Conservation (phyloP, 1,139 yeast genomes). For the Ogataea hybrid region DNA sequence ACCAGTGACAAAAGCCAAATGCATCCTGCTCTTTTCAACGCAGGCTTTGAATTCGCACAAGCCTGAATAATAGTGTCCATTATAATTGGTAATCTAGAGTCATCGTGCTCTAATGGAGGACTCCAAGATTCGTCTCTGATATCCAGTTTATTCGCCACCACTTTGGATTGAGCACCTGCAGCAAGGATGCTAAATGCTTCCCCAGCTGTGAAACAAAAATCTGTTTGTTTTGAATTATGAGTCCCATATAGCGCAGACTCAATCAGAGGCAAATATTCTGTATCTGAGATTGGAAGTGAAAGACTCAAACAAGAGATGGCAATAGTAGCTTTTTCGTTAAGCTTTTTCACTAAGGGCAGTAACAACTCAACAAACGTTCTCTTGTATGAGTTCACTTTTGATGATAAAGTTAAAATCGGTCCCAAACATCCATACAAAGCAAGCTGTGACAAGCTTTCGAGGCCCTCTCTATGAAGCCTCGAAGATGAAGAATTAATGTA, state of each 20-base stretch:
- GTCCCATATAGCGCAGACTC: slow-evolving; percentile 55
- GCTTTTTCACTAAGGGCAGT: slow-evolving; percentile 47
- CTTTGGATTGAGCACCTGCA: slow-evolving; percentile 73
- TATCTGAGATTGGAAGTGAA: slow-evolving; percentile 30
- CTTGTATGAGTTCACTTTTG: slow-evolving; percentile 24
- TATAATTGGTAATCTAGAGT: slow-evolving; percentile 37
- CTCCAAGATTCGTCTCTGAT: slow-evolving; percentile 14
- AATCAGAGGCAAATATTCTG: slow-evolving; percentile 29
- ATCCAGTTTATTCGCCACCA: slow-evolving; percentile 37
- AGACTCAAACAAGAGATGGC: slow-evolving; percentile 57
- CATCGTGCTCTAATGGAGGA: slow-evolving; percentile 26
- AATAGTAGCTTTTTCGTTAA: slow-evolving; percentile 59
- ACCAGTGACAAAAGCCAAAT: slow-evolving; percentile 82
- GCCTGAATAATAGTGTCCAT: slow-evolving; percentile 49
- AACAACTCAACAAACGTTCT: slow-evolving; percentile 35
- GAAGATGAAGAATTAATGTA: slow-evolving; percentile 23
- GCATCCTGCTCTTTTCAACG: slow-evolving; percentile 72
- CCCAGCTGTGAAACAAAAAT: slow-evolving; percentile 74
- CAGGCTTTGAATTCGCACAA: slow-evolving; percentile 67
- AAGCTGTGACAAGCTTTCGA: slow-evolving; percentile 54
- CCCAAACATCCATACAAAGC: slow-evolving; percentile 60
- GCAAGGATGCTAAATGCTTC: slow-evolving; percentile 76
- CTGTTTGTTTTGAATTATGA: slow-evolving; percentile 67
- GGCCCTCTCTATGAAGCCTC: slow-evolving; percentile 33
- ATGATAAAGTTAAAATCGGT: slow-evolving; percentile 25